phyloP scores from a whole-genome alignment of 2,329 filamentous ascomycete species.

The Pseudogymnoascus sp. region DNA sequence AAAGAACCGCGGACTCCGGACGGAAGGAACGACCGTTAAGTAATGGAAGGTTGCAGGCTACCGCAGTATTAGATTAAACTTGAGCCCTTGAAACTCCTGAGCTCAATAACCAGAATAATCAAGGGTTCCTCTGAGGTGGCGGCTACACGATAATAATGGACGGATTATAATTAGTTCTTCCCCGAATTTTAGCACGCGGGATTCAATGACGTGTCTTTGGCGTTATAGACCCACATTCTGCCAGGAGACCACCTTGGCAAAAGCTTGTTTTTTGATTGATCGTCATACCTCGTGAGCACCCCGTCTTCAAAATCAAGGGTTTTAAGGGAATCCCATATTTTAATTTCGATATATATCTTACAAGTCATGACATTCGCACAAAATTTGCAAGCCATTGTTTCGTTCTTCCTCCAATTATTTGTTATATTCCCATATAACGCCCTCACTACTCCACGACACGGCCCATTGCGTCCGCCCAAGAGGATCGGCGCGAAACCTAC shows the following conservation, averaged over 20 bases:
- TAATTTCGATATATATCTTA: neutral
- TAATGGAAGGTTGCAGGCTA: neutral
- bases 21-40: too few relatives aligned
- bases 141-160: neutral
- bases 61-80: neutral
- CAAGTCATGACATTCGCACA: conserved; percentile 15
- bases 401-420: conserved; percentile 26
- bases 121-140: neutral
- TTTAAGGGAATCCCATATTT: neutral
- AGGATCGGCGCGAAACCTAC: neutral
- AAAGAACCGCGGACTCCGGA: too few relatives aligned
- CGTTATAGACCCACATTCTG: neutral
- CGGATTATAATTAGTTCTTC: neutral
- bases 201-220: neutral
- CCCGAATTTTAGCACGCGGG: neutral
- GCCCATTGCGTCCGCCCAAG: conserved; percentile 9
- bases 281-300: neutral
- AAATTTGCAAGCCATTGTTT: conserved; percentile 16
- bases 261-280: neutral
- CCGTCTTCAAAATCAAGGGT: neutral
- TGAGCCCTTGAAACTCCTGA: neutral
- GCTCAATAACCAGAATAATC: neutral
- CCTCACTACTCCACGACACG: conserved; percentile 25
- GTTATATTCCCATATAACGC: conserved; percentile 29
- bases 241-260: neutral